Evolutionary conservation across 345 rosid genomes (phyloP), one percentile per base, ranked within the genome.

Genomic region (Sonneratia caseolaris): DNA sequence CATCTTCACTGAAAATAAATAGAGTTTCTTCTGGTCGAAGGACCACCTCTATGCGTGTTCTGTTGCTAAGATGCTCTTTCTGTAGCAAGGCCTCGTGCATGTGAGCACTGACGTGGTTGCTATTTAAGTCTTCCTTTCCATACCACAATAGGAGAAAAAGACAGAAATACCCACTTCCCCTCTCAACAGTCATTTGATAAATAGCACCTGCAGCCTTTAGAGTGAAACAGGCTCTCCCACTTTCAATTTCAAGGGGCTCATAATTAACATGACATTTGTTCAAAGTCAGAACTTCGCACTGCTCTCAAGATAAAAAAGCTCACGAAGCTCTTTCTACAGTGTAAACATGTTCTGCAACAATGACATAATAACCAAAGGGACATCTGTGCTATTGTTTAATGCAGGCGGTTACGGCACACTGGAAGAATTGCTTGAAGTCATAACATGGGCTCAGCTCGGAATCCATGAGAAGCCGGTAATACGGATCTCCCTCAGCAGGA

Each of bases 391-490:
- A 70, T 64, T 32, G 40, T 66, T 42, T 67, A 64, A 53, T 57
- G 71, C 84, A 91, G 97, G 99, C 79, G 97, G 99, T 71, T 95
- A 95, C 84, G 99, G 97, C 37, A 95, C 99, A 47, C 88, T 95
- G 72, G 99, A 95, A 82, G 99, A 95, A 76, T 84, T 95, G 76
- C 97, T 95, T 71, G 99, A 95, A 78, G 99, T 92, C 53, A 95
- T 95, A 69, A 86, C 99, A 68, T 95, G 99, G 99, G 99, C 99
- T 71, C 97, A 95, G 78, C 97, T 95, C 36, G 99, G 99, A 66
- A 95, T 95, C 75, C 99, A 95, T 76, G 97, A 95, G n/a, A 95
- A 95, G 77, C 97, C 97, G 71, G 99, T 95, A 82, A 56, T 40
- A 64, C 3, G 37, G 15, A 12, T 42, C 51, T 27, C 37, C 55